Evolutionary conservation across 345 rosid species (phyloP).

Genomic region (Psidium friedrichsthalianum): DNA sequence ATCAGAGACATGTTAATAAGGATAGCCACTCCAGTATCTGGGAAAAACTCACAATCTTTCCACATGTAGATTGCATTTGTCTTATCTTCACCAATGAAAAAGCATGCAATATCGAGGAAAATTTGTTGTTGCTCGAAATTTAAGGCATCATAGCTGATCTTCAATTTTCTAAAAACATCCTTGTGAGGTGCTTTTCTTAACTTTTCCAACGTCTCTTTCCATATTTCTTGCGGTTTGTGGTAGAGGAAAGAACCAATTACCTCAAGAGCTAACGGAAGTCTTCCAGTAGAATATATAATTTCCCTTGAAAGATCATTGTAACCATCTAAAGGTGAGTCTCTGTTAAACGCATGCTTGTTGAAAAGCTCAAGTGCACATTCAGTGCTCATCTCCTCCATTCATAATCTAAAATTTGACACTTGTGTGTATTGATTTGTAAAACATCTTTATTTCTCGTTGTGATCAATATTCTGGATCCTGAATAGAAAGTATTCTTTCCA

Average conservation of each 20-base stretch:
- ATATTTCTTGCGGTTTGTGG: neutral
- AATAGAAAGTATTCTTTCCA: neutral
- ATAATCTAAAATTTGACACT: neutral
- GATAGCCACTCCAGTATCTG: neutral
- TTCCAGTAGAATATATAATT: neutral
- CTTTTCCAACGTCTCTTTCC: neutral
- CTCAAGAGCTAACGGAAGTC: conserved; percentile 1
- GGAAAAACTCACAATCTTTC: neutral
- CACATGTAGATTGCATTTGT: neutral
- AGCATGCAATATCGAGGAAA: no score
- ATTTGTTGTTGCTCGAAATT: neutral
- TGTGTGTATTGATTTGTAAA: neutral
- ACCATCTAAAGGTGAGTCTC: neutral
- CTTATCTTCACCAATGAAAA: neutral
- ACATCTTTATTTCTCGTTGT: neutral
- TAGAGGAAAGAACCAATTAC: neutral
- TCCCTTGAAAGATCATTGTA: neutral
- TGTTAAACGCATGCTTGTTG: neutral
- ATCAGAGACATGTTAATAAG: neutral
- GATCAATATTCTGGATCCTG: neutral
- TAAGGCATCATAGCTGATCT: neutral
- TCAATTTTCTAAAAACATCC: neutral
- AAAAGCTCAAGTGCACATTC: neutral
- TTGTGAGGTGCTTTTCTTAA: neutral
- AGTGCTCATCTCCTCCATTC: neutral